Base-by-base conservation (phyloP, 805 yeast genomes). In the Vanderwaltozyma tropicalis region DNA sequence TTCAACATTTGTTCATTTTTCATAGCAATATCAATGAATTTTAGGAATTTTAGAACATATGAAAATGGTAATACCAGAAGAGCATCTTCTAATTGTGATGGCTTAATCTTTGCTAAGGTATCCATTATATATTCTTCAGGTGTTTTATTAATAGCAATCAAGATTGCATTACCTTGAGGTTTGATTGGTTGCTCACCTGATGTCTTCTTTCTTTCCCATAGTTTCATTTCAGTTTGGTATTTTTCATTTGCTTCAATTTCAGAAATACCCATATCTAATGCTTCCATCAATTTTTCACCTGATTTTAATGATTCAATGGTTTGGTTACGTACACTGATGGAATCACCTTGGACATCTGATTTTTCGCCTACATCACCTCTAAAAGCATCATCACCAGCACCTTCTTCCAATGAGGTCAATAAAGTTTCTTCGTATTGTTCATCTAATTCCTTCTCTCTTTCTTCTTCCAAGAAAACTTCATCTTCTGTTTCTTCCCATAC, bases 391-490 rank as follows among this genome's bases (percentile, higher is more conserved):
- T 63, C 67, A 12, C 64, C 70, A 13, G 66, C 39, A 14, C 59
- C 77, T 28, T 70, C 74, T 51, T 85, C 95, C 31, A 86, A 62
- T 4, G 88, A 76, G 13, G 72, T 76, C 35, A 87, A 67, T 32
- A 92, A 65, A 7, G 80, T 82, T n/a, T 74, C 71, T 55, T 92
- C 97, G 54, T 88, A 86, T 40, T 79, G 64, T 59, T 88, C 95
- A 57, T 92, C 98, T 74, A 87, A 69, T 60, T 92, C 98, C 60
- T 81, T 84, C 57, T 92, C 99, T 41, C 92, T 72, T 64, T 92
- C 98, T 67, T 92, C 99, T 60, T 92, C 96, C 42, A 92, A 63
- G 57, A 92, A 92, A n/a, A 92, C 92, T 49, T 89, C 88, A 57
- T 92, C 98, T 38, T 83, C 92, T 4, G 94, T 83, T 57, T 86